Base-by-base conservation (phyloP, 306 rosid species). In the Lithocarpus polystachyus region DNA sequence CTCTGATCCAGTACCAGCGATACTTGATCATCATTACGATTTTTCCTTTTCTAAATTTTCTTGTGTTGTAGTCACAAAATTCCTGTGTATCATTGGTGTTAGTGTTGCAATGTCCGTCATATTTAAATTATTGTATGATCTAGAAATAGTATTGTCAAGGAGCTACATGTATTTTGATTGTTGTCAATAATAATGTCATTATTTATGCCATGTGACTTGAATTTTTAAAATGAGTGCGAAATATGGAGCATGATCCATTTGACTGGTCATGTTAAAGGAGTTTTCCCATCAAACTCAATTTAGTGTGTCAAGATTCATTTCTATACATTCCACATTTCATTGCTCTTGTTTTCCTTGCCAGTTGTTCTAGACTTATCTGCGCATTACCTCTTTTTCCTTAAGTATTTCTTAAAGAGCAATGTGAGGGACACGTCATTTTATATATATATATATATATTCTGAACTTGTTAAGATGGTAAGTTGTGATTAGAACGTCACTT, bases 161-260 rank as follows among this genome's bases (percentile, higher is more conserved):
- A 68, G 71, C 75, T 75, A 60, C 53, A 37, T 85, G 80, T 77
- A 73, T 79, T 70, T 80, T 68, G 53, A 55, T 52, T 60, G 62
- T 80, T 71, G 51, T 64, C 69, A 80, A 70, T 84, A 78, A 81
- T 85, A 81, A 37, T 83, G 77, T 85, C 37, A 81, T 4, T n/a
- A 3, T 67, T 67, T 35, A 35, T 35, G 48, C 72, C 28, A 9
- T 29, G 71, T 31, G 31, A 64, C 45, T 31, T 0, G 20, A 31
- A 31, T 28, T 64, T 64, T 29, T 64, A 18, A 64, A 64, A 64
- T 64, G 71, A 31, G 71, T 31, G 31, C 18, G 71, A 29, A 64
- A 64, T 31, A 17, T 64, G 40, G 71, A 29, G 45, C 45, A 29
- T 29, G 22, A 64, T 10, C 70, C 31, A 8, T 64, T 29, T 29